Conservation (phyloP, 257 asterid species). For the Jaltomata sinuosa region DNA sequence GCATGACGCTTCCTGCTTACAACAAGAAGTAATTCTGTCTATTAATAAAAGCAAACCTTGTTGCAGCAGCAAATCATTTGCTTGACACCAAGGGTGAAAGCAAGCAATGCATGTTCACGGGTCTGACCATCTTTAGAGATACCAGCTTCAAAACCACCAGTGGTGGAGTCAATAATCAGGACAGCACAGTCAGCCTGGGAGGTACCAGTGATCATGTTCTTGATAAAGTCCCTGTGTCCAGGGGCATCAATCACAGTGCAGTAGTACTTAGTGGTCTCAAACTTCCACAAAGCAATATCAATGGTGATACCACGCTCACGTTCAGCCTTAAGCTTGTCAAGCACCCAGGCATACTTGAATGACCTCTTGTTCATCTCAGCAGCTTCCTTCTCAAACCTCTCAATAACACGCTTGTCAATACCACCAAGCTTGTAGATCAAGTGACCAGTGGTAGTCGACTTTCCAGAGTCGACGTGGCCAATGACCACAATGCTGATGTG, state of each 20-base stretch:
- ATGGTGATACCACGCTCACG: constrained; percentile 91
- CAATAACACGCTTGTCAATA: constrained; percentile 78
- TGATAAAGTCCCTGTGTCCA: constrained; percentile 78
- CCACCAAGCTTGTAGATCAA: constrained; percentile 82
- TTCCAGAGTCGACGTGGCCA: constrained; percentile 46
- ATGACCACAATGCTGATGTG: constrained; percentile 44
- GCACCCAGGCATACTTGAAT: constrained; percentile 85
- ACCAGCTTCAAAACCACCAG: constrained; percentile 91
- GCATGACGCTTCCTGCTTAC: not conserved
- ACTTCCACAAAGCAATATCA: constrained; percentile 85
- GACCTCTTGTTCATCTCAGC: constrained; percentile 90
- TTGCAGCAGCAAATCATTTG: constrained; percentile 79
- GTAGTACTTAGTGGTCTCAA: constrained; percentile 81
- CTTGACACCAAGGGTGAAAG: constrained; percentile 78
- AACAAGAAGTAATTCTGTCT: not conserved
- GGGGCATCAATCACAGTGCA: constrained; percentile 89
- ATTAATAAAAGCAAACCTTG: constrained; percentile 29
- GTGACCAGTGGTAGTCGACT: constrained; percentile 44
- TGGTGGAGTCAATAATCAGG: constrained; percentile 72
- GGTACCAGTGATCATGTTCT: constrained; percentile 86
- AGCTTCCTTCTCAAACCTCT: constrained; percentile 84
- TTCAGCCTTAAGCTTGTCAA: constrained; percentile 89
- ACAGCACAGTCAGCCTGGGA: constrained; percentile 88
- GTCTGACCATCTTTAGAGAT: constrained; percentile 88
- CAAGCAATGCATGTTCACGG: constrained; percentile 77